Percentiles rank a stretch among this genome's conserved stretches.
These are phyloP conservation scores for Gracilariopsis chorda DNA, from an alignment of 23 red algal genomes.

Conservation along the genomic window DNA sequence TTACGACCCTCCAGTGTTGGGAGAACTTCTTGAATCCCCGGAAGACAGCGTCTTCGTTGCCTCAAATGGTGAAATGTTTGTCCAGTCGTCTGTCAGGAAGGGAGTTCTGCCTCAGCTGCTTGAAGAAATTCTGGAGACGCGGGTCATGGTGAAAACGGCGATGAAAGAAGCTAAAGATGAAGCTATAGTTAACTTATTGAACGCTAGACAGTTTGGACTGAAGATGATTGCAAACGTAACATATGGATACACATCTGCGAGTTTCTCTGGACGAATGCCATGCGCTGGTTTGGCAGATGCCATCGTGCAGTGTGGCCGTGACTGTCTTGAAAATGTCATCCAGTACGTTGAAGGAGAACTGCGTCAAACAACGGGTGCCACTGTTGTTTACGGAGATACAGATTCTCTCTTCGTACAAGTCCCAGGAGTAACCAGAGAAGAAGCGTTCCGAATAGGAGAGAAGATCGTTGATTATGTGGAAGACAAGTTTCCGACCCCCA, in stretches of 20 bases:
- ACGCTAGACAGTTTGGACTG: constrained; percentile 93
- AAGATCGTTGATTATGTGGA: constrained; percentile 65
- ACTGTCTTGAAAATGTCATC: constrained; percentile 75
- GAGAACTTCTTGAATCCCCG: not conserved
- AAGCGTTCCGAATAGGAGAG: constrained; percentile 75
- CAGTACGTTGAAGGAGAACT: constrained; percentile 70
- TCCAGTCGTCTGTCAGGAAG: constrained; percentile 59
- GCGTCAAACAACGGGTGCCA: constrained; percentile 36
- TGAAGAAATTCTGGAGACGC: constrained; percentile 89
- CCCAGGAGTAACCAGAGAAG: constrained; percentile 39
- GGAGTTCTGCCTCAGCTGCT: constrained; percentile 91
- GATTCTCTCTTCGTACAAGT: constrained; percentile 96
- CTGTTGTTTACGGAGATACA: constrained; percentile 96
- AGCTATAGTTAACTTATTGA: constrained; percentile 59
- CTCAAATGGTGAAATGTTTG: constrained; percentile 90
- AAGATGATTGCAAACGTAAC: constrained; percentile 99
- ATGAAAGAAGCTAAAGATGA: constrained; percentile 74
- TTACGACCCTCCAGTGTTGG: constrained; percentile 28
- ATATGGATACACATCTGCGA: constrained; percentile 93
- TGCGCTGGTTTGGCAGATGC: constrained; percentile 94
- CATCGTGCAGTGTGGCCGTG: constrained; percentile 90
- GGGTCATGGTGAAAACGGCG: constrained; percentile 92
- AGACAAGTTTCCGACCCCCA: constrained; percentile 69
- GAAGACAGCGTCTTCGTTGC: constrained; percentile 35
- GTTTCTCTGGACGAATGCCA: constrained; percentile 97